These are phyloP conservation scores for Gyromitra esculenta DNA, from an alignment of 2,329 filamentous ascomycete species.

Conservation along the genomic window DNA sequence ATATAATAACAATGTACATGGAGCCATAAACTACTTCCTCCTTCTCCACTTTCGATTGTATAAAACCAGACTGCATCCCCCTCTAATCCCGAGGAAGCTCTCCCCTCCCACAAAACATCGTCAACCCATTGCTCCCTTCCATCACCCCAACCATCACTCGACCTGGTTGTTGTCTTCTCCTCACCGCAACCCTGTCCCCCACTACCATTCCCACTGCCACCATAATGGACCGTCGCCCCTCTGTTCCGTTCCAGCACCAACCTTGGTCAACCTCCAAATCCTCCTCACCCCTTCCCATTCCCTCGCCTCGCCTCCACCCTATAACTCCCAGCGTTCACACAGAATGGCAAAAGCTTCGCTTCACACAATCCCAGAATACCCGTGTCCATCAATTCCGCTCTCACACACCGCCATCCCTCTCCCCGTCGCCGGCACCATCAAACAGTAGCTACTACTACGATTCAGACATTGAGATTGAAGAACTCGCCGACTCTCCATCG, in stretches of 20 bases:
- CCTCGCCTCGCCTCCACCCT: constrained; percentile 36
- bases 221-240: constrained; percentile 21
- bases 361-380: background rate
- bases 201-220: background rate
- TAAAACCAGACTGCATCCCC: constrained; percentile 4
- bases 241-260: constrained; percentile 26
- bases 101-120: background rate
- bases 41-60: constrained; percentile 7
- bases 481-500: constrained; percentile 20
- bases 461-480: constrained; percentile 51
- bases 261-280: constrained; percentile 30
- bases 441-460: constrained; percentile 18
- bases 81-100: background rate
- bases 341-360: constrained; percentile 38
- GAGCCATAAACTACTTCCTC: background rate
- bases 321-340: constrained; percentile 8
- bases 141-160: background rate
- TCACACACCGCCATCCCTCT: constrained; percentile 27
- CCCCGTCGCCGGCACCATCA: constrained; percentile 34
- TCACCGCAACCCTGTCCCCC: constrained; percentile 8
- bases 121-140: constrained; percentile 6
- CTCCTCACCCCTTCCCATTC: constrained; percentile 42
- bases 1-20: background rate
- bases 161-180: background rate
- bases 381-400: constrained; percentile 16